phyloP scores from a whole-genome alignment of 441 rosid genomes.

The Macaranga tanarius region DNA sequence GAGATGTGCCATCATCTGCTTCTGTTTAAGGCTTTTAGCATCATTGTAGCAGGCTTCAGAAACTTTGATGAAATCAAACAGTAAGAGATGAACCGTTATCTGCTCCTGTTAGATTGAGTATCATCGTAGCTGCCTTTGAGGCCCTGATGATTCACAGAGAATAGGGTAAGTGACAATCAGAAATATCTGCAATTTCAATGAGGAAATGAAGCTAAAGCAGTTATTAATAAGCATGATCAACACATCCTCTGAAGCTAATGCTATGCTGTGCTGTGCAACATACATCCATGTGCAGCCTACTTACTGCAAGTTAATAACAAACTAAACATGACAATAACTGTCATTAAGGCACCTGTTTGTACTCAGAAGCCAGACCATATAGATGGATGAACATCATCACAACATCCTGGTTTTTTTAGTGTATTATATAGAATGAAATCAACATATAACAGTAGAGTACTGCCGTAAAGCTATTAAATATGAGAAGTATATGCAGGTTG shows the following conservation, averaged over 20 bases:
- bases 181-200: neutral
- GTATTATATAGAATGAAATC: no score
- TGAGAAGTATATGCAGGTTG: neutral
- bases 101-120: slow-evolving; percentile 76
- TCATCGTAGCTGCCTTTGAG: slow-evolving; percentile 81
- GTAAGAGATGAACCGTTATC: slow-evolving; percentile 94
- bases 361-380: no score
- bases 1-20: slow-evolving; percentile 77
- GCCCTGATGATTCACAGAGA: slow-evolving; percentile 51
- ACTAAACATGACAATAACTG: no score
- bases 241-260: neutral
- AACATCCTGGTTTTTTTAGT: no score
- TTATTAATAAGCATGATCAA: neutral
- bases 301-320: neutral
- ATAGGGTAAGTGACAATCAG: neutral
- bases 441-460: no score
- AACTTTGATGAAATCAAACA: slow-evolving; percentile 34
- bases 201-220: neutral
- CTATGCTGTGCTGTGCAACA: neutral
- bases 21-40: slow-evolving; percentile 44
- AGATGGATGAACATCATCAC: no score
- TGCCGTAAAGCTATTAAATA: no score
- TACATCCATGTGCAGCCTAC: neutral
- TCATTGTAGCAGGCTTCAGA: slow-evolving; percentile 21
- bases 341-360: no score